phyloP scores from a whole-genome alignment of 768 basidiomycete species.

The Leucogyrophana mollusca region DNA sequence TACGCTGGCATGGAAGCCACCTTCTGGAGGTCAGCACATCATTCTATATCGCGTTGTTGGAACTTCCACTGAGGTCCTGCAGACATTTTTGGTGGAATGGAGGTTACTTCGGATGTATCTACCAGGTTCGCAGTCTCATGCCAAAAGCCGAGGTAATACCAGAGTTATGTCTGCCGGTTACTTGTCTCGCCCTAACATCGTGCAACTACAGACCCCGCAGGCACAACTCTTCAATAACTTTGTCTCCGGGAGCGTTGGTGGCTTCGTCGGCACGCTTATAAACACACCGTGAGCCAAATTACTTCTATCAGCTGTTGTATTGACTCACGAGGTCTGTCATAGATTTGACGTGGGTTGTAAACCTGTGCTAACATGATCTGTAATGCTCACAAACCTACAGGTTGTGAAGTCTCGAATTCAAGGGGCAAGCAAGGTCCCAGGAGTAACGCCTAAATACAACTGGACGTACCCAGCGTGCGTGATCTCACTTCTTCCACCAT shows the following conservation, averaged over 20 bases:
- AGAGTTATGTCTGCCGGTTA: background rate
- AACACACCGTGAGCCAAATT: conserved; percentile 78
- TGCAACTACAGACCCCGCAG: conserved; percentile 52
- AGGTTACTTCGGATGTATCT: conserved; percentile 93
- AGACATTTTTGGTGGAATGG: conserved; percentile 93
- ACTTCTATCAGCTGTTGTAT: background rate
- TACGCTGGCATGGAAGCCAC: conserved; percentile 97
- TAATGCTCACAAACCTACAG: conserved; percentile 38
- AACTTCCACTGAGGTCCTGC: conserved; percentile 1
- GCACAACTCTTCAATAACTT: conserved; percentile 87
- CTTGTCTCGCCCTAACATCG: background rate
- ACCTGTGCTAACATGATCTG: conserved; percentile 8
- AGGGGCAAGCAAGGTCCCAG: conserved; percentile 60
- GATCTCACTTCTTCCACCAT: background rate
- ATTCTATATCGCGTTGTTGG: background rate
- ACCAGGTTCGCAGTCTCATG: conserved; percentile 74
- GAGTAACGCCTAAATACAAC: conserved; percentile 83
- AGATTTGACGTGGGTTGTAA: background rate
- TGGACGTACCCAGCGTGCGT: conserved; percentile 88
- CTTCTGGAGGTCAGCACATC: conserved; percentile 81
- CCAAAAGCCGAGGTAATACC: conserved; percentile 79
- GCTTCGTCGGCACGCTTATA: conserved; percentile 82
- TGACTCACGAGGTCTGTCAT: too few relatives aligned
- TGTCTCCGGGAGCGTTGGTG: conserved; percentile 85
- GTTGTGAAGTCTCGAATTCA: conserved; percentile 98